Evolutionary conservation across 2,329 filamentous ascomycete genomes (phyloP), one percentile per base, ranked within the genome.

Genomic region (Sclerotinia glacialis): DNA sequence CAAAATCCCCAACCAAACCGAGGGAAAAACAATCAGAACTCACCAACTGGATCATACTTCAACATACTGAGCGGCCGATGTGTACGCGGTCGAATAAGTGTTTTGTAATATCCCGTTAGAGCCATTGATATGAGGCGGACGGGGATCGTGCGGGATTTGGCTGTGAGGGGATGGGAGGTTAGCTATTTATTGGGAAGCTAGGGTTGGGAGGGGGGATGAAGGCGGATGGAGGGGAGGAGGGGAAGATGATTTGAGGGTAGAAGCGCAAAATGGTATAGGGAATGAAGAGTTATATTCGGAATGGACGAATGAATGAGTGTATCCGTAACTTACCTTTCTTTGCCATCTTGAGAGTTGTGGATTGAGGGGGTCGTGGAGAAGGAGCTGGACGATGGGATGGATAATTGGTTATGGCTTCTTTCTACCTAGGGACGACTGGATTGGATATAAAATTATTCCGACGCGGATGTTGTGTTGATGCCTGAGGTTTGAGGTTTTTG

Each of bases 71-170:
- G 86, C 66, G 96, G 93, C 54, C 89, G 84, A 70, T 93, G 85
- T 40, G 86, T 85, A 73, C 95, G 89, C 16, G 93, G 93, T 67
- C 96, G 89, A 73, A 89, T 85, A 79, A 96, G 88, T 64, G 92
- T 96, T 79, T 94, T 93, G 84, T 94, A 99, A 85, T 93, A 99
- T 76, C 95, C 95, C 34, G 95, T 99, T 89, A 97, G 89, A 78
- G 95, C 95, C 95, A 99, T 99, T 71, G 93, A 97, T 78, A 99
- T 83, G 72, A 99, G 89, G 78, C 95, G 93, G 78, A 97, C 94
- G 77, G 91, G 86, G 78, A 99, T 89, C 72, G 94, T 89, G 78
- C 96, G 92, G 77, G 93, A 91, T 84, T 98, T 98, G 37, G 65
- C 76, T 77, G 65, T 26, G 28, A 8, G 53, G 14, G 28, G 4